A percentile compares a stretch with the other conserved stretches of the same genome.
Evolutionary conservation across 768 basidiomycete genomes (phyloP).

Genomic region (Boletus bicolor): DNA sequence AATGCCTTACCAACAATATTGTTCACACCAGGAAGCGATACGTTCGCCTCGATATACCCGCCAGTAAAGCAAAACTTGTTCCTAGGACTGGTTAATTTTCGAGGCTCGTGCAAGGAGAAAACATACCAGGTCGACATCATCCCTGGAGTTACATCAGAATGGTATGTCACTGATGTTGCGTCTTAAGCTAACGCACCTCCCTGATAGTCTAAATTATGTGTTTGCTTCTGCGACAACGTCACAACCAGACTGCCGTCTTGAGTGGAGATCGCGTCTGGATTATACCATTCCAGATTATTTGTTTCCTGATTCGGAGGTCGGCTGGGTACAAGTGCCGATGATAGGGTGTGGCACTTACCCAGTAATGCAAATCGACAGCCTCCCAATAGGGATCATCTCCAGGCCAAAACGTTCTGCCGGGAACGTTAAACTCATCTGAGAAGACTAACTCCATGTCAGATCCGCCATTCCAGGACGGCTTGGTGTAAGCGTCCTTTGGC

Average conservation of each 20-base stretch:
- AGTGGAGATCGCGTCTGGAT: conserved; percentile 50
- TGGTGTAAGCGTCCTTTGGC: conserved; percentile 52
- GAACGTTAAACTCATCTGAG: conserved; percentile 77
- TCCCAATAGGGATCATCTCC: conserved; percentile 88
- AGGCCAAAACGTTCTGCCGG: conserved; percentile 74
- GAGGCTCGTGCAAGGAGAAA: background rate
- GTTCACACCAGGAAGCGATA: conserved; percentile 63
- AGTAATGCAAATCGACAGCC: conserved; percentile 44
- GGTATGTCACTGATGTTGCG: conserved; percentile 13
- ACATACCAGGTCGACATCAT: conserved; percentile 44
- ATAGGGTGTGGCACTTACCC: conserved; percentile 33
- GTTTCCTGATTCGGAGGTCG: conserved; percentile 34
- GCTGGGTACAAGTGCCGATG: conserved; percentile 25
- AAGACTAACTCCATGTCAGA: conserved; percentile 58
- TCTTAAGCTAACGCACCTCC: conserved; percentile 28
- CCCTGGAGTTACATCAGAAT: conserved; percentile 41
- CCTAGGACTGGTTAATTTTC: conserved; percentile 36
- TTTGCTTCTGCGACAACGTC: conserved; percentile 45
- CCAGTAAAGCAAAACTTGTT: conserved; percentile 92
- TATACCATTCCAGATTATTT: conserved; percentile 58
- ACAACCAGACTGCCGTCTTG: conserved; percentile 48
- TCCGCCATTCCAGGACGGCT: conserved; percentile 58
- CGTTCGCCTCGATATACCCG: conserved; percentile 65
- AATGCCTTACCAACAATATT: conserved; percentile 49
- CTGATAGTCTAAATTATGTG: conserved; percentile 46